Percentiles rank a stretch among this genome's conserved stretches.
Evolutionary conservation across 2,329 filamentous ascomycete species (phyloP).

Genomic region (Coniochaeta hoffmannii): DNA sequence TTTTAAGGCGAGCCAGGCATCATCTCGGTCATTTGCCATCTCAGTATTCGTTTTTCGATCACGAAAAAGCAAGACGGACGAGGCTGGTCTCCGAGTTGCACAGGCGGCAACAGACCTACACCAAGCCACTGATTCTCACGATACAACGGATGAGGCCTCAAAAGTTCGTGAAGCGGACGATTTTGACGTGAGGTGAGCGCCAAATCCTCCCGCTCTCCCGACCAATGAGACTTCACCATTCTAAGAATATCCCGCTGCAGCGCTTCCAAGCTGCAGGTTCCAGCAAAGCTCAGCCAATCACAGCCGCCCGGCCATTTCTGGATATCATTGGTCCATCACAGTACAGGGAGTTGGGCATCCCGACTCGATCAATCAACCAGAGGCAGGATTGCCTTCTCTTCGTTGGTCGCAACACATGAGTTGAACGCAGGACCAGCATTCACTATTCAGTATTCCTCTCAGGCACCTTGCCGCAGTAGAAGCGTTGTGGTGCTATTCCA

Average conservation of each 20-base stretch:
- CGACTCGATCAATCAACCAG: not conserved
- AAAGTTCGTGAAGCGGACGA: not conserved
- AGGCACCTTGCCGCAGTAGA: no score
- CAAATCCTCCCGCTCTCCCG: not conserved
- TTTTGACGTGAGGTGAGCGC: not conserved
- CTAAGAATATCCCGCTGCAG: conserved; percentile 2
- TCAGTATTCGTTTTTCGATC: not conserved
- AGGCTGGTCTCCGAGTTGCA: not conserved
- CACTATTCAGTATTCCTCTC: no score
- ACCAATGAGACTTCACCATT: not conserved
- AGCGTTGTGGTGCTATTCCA: no score
- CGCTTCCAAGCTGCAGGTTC: conserved; percentile 2
- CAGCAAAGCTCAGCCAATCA: not conserved
- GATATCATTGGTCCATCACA: not conserved
- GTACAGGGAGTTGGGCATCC: not conserved
- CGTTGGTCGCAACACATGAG: not conserved
- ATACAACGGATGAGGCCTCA: not conserved
- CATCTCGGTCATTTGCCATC: not conserved
- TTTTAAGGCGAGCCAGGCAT: not conserved
- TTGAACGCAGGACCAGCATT: no score
- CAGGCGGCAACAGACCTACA: not conserved
- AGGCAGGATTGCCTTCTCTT: not conserved
- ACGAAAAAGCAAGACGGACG: not conserved
- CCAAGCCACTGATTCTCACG: not conserved
- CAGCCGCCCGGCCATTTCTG: not conserved